A percentile compares a stretch with the other conserved stretches of the same genome.
Conservation (phyloP, 2,329 filamentous ascomycete genomes). For the Penicillium sp. region DNA sequence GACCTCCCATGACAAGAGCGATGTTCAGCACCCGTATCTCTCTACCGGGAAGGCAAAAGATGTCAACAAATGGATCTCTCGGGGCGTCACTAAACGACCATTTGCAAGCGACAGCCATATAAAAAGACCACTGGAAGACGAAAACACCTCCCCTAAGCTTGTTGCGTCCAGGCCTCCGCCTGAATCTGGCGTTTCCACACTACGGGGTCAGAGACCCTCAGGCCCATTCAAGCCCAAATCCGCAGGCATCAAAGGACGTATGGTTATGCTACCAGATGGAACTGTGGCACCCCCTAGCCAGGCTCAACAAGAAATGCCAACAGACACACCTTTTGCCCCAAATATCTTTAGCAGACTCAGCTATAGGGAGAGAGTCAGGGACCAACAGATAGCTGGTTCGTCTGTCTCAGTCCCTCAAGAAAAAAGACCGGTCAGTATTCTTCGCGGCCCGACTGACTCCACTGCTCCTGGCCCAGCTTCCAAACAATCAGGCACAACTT, state of each 20-base stretch:
- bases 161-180: background rate
- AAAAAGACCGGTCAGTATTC: background rate
- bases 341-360: background rate
- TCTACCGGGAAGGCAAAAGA: background rate
- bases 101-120: background rate
- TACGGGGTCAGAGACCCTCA: background rate
- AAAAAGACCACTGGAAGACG: background rate
- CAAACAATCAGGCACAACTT: background rate
- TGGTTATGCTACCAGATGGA: background rate
- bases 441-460: background rate
- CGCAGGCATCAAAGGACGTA: background rate
- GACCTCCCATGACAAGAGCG: background rate
- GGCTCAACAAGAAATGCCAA: background rate
- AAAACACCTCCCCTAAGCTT: background rate
- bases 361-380: background rate
- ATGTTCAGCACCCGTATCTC: background rate
- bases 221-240: background rate
- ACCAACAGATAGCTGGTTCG: background rate
- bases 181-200: background rate
- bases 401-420: background rate
- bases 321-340: background rate
- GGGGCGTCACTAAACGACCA: background rate
- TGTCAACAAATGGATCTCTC: conserved; percentile 1
- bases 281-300: background rate
- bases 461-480: background rate